Base-by-base conservation (phyloP, 1,139 yeast genomes). In the Geotrichum aggregatum region DNA sequence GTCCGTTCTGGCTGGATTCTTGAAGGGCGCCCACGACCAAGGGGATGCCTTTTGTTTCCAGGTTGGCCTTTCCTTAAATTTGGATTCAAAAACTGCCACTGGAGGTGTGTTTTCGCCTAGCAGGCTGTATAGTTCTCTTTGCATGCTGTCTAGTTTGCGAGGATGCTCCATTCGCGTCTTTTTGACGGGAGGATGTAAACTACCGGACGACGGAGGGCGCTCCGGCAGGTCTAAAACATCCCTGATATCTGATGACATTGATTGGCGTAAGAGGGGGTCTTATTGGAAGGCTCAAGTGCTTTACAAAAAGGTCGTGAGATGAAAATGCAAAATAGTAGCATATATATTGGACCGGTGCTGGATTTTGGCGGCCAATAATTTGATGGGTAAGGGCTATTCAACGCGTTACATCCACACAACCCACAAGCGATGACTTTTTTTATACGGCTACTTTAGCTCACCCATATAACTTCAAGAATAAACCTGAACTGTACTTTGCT, bases 31-130 rank as follows among this genome's bases (percentile, higher is more conserved):
- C 67, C 79, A 74, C 0, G 81, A 76, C 98, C 98, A 92, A 0
- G 96, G 91, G 0, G 92, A 79, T 0, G 88, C 85, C 59, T 80
- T 83, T 22, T 75, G 76, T 44, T 72, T 69, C 61, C 83, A 73
- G 55, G 79, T 79, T 54, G 89, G 75, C 59, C 80, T 78, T 54
- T 83, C 87, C 61, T 85, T 87, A 61, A 82, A 81, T 59, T 80
- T 79, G 8, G 52, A 41, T 44, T 71, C 72, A 34, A 73, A 64
- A 10, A 79, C 76, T 6, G 79, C 75, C 2, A 89, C 80, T 1
- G 98, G 94, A 0, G 98, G 97, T 1, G 95, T 83, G 67, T 88
- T 89, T 40, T 94, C 92, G 1, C 99, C 98, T 40, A 94, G 73
- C 55, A 94, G 75, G 61, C 85, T 86, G 68, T 85, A 91, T 51